These are phyloP conservation scores for Aspergillus taichungensis DNA, from an alignment of 495 filamentous ascomycete genomes.

Conservation along the genomic window DNA sequence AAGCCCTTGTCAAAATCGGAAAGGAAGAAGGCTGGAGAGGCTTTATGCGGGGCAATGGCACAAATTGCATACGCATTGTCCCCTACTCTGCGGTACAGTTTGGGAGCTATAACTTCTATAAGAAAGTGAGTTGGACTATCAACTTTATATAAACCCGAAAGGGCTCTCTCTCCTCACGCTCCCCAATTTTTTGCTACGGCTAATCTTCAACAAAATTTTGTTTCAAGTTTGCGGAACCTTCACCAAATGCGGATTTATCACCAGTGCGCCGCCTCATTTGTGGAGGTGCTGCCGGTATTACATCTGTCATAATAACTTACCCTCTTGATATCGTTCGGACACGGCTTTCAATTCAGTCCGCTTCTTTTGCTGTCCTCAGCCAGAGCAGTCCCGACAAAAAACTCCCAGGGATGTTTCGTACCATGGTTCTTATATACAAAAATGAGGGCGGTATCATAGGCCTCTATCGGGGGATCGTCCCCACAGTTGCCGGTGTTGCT, in stretches of 20 bases:
- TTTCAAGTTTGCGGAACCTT: constrained; percentile 62
- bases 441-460: constrained; percentile 78
- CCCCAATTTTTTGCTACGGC: not conserved
- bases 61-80: constrained; percentile 95
- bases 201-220: not conserved
- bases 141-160: not conserved
- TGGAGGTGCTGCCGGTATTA: constrained; percentile 85
- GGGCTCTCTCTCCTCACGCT: not conserved
- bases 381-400: constrained; percentile 37
- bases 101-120: constrained; percentile 95
- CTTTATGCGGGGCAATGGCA: constrained; percentile 94
- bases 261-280: constrained; percentile 67
- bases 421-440: constrained; percentile 76
- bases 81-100: constrained; percentile 98
- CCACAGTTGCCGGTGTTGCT: constrained; percentile 90
- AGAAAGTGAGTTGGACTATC: constrained; percentile 54
- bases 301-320: constrained; percentile 73
- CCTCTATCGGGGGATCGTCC: constrained; percentile 85
- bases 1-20: constrained; percentile 90
- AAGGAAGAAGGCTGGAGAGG: constrained; percentile 92
- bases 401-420: constrained; percentile 88
- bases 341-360: constrained; percentile 89
- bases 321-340: constrained; percentile 96
- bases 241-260: constrained; percentile 56
- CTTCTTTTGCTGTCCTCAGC: constrained; percentile 75